These are phyloP conservation scores for Apiotrichum sp. DNA, from an alignment of 1,284 basidiomycete genomes.

Conservation along the genomic window DNA sequence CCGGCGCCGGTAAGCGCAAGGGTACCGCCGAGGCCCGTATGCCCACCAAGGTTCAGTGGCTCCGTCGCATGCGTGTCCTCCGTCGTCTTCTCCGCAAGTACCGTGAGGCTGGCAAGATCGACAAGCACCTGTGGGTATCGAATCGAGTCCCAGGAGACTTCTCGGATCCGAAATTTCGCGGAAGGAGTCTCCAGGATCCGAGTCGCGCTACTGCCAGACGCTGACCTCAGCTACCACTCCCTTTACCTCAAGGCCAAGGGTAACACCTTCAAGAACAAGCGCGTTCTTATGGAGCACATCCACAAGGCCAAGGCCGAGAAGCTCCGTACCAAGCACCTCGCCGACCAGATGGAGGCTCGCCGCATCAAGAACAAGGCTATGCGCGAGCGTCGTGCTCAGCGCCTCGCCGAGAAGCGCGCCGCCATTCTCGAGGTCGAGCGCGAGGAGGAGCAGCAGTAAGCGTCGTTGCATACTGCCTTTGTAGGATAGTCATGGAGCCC, in stretches of 20 bases:
- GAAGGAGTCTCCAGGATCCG: neutral
- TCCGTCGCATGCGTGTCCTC: constrained; percentile 95
- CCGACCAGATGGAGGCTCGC: constrained; percentile 86
- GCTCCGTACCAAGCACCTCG: constrained; percentile 92
- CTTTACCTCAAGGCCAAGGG: constrained; percentile 99
- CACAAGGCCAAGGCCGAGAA: constrained; percentile 99
- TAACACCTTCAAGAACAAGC: constrained; percentile 99
- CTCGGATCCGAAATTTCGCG: neutral
- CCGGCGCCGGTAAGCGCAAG: constrained; percentile 95
- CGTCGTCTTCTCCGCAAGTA: constrained; percentile 94
- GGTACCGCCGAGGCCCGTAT: constrained; percentile 97
- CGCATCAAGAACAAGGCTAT: constrained; percentile 70
- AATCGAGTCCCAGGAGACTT: neutral
- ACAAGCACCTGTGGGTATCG: constrained; percentile 87
- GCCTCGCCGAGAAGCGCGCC: constrained; percentile 89
- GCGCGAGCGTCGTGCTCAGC: constrained; percentile 86
- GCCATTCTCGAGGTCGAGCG: constrained; percentile 84
- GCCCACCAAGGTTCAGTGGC: constrained; percentile 98
- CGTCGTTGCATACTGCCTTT: constrained; percentile 20
- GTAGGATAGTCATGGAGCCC: constrained; percentile 24
- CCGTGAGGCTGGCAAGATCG: constrained; percentile 98
- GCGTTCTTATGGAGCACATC: constrained; percentile 98
- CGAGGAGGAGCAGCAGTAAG: constrained; percentile 48
- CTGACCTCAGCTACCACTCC: constrained; percentile 73
- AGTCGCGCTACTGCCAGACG: constrained; percentile 1